phyloP scores from a whole-genome alignment of 345 rosid genomes.

The Leavenworthia alabamica region DNA sequence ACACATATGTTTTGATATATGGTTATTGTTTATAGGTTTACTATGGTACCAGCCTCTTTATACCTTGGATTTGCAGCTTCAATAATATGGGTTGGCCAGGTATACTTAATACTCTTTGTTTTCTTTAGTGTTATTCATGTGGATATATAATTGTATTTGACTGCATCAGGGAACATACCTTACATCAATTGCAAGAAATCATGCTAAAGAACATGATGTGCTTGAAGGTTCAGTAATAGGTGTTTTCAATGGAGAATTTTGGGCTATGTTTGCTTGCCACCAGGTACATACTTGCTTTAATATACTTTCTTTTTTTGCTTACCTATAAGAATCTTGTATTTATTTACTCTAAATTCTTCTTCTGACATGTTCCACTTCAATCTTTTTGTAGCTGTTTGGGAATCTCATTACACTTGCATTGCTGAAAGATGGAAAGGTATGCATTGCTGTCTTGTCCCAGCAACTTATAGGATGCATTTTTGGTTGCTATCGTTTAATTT shows the following conservation, averaged over 20 bases:
- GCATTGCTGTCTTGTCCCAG: slow-evolving; percentile 2
- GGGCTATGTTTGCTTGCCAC: slow-evolving; percentile 81
- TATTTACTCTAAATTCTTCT: not conserved
- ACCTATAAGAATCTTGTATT: not conserved
- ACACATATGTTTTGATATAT: not conserved
- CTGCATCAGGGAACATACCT: slow-evolving; percentile 79
- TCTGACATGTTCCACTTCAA: slow-evolving; percentile 4
- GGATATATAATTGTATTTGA: not conserved
- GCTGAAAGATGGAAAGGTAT: slow-evolving; percentile 52
- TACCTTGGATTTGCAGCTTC: slow-evolving; percentile 92
- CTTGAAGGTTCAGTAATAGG: slow-evolving; percentile 80
- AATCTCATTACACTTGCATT: slow-evolving; percentile 79
- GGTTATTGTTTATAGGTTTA: slow-evolving; percentile 43
- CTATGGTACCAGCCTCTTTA: slow-evolving; percentile 79
- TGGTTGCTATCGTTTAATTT: not conserved
- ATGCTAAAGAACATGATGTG: slow-evolving; percentile 49
- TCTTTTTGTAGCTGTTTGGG: slow-evolving; percentile 61
- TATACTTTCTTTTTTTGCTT: not conserved
- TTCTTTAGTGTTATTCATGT: not conserved
- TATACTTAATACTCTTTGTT: slow-evolving; percentile 23
- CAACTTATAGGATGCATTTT: not conserved
- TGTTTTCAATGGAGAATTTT: slow-evolving; percentile 82
- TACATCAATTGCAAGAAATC: slow-evolving; percentile 69
- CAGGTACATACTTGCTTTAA: slow-evolving; percentile 46
- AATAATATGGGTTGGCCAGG: slow-evolving; percentile 96